A percentile compares a stretch with the other conserved stretches of the same genome.
Evolutionary conservation across 2,329 filamentous ascomycete species (phyloP).

Genomic region (Colletotrichum spinosum): DNA sequence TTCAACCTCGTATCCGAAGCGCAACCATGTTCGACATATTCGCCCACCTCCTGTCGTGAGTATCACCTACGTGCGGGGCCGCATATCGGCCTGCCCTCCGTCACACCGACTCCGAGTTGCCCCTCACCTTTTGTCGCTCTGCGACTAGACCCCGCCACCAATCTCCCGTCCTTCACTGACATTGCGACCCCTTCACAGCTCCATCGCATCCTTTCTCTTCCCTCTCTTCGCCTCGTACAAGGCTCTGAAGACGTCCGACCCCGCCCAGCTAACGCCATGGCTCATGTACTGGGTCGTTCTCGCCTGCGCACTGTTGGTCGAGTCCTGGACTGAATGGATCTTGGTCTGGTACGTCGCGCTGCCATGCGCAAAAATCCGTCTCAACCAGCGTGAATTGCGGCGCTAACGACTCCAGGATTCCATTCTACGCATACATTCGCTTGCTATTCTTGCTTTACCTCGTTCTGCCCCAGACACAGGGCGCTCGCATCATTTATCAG

Average conservation of each 20-base stretch:
- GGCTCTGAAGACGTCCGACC: conserved; percentile 92
- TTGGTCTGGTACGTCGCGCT: conserved; percentile 74
- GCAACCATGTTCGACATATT: conserved; percentile 80
- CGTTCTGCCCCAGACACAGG: conserved; percentile 96
- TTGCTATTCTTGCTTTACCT: conserved; percentile 91
- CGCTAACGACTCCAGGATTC: conserved; percentile 67
- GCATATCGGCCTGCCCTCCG: background rate
- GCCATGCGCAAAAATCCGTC: background rate
- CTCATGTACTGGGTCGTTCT: conserved; percentile 99
- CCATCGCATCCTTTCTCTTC: conserved; percentile 89
- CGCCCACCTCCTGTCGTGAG: conserved; percentile 82
- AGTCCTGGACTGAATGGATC: conserved; percentile 90
- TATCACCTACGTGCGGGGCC: conserved; percentile 40
- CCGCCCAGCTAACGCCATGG: conserved; percentile 93
- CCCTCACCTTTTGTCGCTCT: background rate
- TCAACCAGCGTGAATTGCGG: background rate
- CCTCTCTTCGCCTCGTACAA: conserved; percentile 98
- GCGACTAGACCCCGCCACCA: background rate
- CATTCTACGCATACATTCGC: conserved; percentile 93
- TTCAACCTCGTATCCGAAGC: conserved; percentile 13
- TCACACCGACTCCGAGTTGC: background rate
- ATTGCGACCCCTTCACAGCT: conserved; percentile 61
- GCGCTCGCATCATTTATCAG: conserved; percentile 87
- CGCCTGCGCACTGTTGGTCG: conserved; percentile 81
- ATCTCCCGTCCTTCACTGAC: conserved; percentile 25